A percentile compares a stretch with the other conserved stretches of the same genome.
phyloP scores from a whole-genome alignment of 345 rosid genomes.

The Jatropha curcas region DNA sequence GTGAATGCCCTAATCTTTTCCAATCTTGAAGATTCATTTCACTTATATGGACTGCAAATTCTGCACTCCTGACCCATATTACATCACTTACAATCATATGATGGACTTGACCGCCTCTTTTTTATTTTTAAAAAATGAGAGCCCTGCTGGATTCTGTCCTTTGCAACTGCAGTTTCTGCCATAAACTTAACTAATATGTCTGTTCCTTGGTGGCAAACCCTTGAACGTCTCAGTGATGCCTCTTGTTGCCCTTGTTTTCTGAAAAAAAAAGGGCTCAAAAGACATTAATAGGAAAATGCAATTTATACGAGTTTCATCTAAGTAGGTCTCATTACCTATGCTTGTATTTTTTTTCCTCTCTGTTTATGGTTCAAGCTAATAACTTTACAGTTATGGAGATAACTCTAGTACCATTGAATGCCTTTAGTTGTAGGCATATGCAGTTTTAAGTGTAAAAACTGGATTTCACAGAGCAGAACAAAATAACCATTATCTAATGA shows the following conservation, averaged over 20 bases:
- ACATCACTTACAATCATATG: not conserved
- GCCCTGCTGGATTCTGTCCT: not conserved
- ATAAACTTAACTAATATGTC: not conserved
- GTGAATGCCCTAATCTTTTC: not conserved
- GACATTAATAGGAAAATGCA: too few species aligned
- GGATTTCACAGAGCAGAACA: not conserved
- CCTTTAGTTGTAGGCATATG: too few species aligned
- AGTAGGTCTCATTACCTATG: too few species aligned
- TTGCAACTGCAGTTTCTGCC: not conserved
- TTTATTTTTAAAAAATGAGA: not conserved
- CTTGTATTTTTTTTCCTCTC: too few species aligned
- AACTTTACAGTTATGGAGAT: too few species aligned
- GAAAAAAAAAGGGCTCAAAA: not conserved
- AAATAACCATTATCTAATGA: conserved; percentile 5
- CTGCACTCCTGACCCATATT: not conserved
- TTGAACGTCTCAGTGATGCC: not conserved
- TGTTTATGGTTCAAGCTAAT: too few species aligned
- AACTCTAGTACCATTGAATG: too few species aligned
- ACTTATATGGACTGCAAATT: not conserved
- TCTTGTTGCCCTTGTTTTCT: not conserved
- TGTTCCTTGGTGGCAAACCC: not conserved
- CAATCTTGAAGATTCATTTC: not conserved
- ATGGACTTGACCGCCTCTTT: not conserved
- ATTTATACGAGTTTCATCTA: not conserved
- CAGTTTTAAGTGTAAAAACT: too few species aligned